A percentile compares a stretch with the other conserved stretches of the same genome.
These are phyloP conservation scores for Sclerotinia glacialis DNA, from an alignment of 2,329 filamentous ascomycete species.

Conservation along the genomic window DNA sequence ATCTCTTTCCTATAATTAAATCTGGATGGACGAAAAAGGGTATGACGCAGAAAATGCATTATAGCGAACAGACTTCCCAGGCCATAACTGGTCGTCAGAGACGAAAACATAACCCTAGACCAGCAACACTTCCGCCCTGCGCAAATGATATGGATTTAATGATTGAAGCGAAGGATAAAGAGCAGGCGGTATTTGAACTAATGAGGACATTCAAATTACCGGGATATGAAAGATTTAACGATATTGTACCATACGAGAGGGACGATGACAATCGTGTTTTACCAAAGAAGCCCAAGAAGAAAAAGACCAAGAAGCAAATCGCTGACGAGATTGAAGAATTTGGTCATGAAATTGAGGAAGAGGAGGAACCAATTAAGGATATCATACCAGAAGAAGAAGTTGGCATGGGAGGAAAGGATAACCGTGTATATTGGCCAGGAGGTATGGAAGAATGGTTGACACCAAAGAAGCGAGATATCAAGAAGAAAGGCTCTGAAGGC, in stretches of 20 bases:
- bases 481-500: constrained; percentile 44
- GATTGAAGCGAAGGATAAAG: constrained; percentile 98
- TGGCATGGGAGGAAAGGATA: constrained; percentile 80
- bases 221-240: constrained; percentile 71
- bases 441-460: constrained; percentile 89
- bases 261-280: constrained; percentile 67
- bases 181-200: constrained; percentile 91
- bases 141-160: constrained; percentile 86
- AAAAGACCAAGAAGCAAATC: constrained; percentile 43
- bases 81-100: constrained; percentile 76
- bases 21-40: constrained; percentile 80
- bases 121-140: constrained; percentile 78
- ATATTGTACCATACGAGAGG: constrained; percentile 73
- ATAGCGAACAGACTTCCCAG: constrained; percentile 75
- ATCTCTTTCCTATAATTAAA: constrained; percentile 71
- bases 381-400: constrained; percentile 59
- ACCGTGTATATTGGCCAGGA: constrained; percentile 84
- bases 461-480: constrained; percentile 70
- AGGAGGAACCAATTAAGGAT: constrained; percentile 41
- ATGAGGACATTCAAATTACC: constrained; percentile 86
- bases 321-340: constrained; percentile 39
- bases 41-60: constrained; percentile 96
- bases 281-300: constrained; percentile 48
- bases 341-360: constrained; percentile 39
- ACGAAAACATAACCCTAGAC: constrained; percentile 80